Evolutionary conservation across 1,284 basidiomycete species (phyloP).

Genomic region (Melampsora occidentalis): DNA sequence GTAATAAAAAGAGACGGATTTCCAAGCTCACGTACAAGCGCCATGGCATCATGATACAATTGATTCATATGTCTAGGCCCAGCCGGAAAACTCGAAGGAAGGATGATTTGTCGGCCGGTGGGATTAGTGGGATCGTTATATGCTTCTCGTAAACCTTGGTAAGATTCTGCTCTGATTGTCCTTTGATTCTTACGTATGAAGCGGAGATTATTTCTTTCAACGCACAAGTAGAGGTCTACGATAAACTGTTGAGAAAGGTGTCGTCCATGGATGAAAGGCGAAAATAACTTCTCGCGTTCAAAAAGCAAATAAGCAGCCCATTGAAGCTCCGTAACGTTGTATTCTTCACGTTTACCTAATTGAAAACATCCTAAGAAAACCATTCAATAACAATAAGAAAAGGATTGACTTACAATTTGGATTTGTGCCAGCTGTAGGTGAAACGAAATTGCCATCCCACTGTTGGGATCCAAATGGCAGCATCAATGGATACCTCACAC

Average conservation of each 20-base stretch:
- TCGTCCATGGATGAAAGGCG: background rate
- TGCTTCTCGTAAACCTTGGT: background rate
- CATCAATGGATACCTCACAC: constrained; percentile 1
- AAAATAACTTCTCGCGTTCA: background rate
- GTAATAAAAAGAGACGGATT: constrained; percentile 56
- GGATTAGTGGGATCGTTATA: constrained; percentile 14
- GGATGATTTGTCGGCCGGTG: constrained; percentile 48
- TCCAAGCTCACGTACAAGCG: constrained; percentile 52
- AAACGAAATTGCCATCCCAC: background rate
- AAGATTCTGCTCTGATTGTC: background rate
- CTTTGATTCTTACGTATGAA: background rate
- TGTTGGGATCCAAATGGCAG: constrained; percentile 14
- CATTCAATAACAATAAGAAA: background rate
- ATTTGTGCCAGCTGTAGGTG: background rate
- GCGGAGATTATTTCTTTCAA: background rate
- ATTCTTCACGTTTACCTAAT: background rate
- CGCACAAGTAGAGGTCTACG: background rate
- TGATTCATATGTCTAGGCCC: constrained; percentile 53
- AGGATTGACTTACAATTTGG: background rate
- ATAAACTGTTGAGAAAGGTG: background rate
- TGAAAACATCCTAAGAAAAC: background rate
- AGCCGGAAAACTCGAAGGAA: constrained; percentile 54
- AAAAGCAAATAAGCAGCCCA: background rate
- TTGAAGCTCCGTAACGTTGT: background rate
- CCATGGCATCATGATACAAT: constrained; percentile 55